phyloP scores from a whole-genome alignment of 805 yeast genomes.

The Metschnikowia proteae region DNA sequence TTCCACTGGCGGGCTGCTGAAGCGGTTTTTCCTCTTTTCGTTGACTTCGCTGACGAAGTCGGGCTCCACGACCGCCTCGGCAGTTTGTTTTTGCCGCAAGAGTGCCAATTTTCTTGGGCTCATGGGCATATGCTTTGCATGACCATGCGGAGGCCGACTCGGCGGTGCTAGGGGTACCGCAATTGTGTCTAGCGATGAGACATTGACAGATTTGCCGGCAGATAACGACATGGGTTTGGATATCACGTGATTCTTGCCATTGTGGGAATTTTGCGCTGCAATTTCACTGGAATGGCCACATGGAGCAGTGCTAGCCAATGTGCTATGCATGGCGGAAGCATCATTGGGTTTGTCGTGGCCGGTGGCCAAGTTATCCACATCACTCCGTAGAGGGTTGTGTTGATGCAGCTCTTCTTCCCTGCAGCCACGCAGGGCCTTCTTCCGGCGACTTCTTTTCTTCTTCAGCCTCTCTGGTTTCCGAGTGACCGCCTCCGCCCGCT shows the following conservation, averaged over 20 bases:
- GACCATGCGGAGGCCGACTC: neutral
- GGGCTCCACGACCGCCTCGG: slow-evolving; percentile 20
- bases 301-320: neutral
- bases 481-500: neutral
- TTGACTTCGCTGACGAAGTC: slow-evolving; percentile 27
- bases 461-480: slow-evolving; percentile 1
- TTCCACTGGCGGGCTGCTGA: neutral
- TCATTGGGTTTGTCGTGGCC: neutral
- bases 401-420: neutral
- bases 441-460: slow-evolving; percentile 5
- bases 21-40: slow-evolving; percentile 20
- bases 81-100: slow-evolving; percentile 35
- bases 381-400: neutral
- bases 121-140: slow-evolving; percentile 4
- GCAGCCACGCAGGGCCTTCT: neutral
- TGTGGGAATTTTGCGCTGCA: neutral
- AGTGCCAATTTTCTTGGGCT: slow-evolving; percentile 40
- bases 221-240: neutral
- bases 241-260: neutral
- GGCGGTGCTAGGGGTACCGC: neutral
- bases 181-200: neutral
- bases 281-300: neutral
- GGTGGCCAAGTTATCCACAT: neutral
- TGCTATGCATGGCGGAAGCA: neutral
- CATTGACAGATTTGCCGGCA: neutral